Base-by-base conservation (phyloP, 306 rosid genomes). In the Castanea sativa region DNA sequence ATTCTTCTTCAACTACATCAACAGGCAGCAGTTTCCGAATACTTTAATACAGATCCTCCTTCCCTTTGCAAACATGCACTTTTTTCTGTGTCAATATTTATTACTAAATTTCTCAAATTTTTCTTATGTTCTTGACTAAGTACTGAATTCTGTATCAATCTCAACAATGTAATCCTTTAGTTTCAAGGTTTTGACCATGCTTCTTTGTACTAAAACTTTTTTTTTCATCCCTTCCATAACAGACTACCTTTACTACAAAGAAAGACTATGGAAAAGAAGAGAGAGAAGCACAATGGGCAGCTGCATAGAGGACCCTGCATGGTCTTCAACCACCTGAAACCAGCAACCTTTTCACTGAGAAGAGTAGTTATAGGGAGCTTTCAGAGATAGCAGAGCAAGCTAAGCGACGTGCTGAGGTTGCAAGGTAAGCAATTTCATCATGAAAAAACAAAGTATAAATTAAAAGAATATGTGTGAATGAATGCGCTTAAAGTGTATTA, bases 321-420 rank as follows among this genome's bases (percentile, higher is more conserved):
- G 99, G 99, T 75, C 99, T 95, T 84, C 99, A 93, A 81, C 93
- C 97, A 78, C 96, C 99, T 0, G 98, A 93, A 85, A 58, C 89
- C 61, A 61, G 51, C 88, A 91, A 72, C 85, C 38, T 88, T 78
- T 86, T 90, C 90, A 81, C 82, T 55, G 99, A 95, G 65, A 93
- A 82, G 82, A 88, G 35, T 60, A 86, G 89, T 75, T 91, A 86
- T 52, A 82, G 99, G 84, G 99, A 95, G 79, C 96, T 95, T 80
- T 95, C 99, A 29, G 99, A 95, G 89, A 95, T 95, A 35, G 99
- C 99, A 5, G 99, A 95, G 83, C 99, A 93, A 88, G 99, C 99
- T 65, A 90, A 90, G 83, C 80, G 97, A 70, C 97, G 98, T 14
- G 99, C 99, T 60, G 98, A 93, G 81, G 97, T 95, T 79, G 98